Conservation (phyloP, 2,329 filamentous ascomycete species). For the Colletotrichum echinochloae region DNA sequence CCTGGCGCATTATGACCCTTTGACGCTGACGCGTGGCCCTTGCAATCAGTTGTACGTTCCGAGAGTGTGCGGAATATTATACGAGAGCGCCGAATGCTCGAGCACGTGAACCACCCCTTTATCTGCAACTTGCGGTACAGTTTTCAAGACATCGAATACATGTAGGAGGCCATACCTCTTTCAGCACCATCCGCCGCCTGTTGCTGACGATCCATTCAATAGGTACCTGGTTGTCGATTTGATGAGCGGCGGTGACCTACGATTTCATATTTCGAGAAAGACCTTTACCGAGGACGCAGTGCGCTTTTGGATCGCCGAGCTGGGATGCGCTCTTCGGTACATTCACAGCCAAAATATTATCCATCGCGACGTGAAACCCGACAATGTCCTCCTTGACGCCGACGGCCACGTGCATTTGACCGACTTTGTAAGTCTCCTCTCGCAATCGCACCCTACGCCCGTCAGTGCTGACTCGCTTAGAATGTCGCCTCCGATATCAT, state of each 20-base stretch:
- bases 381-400: constrained; percentile 88
- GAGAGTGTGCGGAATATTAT: constrained; percentile 99
- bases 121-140: constrained; percentile 98
- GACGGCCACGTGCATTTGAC: constrained; percentile 97
- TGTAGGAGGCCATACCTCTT: constrained; percentile 69
- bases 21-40: constrained; percentile 36
- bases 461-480: constrained; percentile 59
- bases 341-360: constrained; percentile 89
- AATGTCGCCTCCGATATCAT: constrained; percentile 97
- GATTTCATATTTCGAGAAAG: constrained; percentile 98
- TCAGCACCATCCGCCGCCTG: neutral
- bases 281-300: constrained; percentile 98
- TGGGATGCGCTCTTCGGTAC: constrained; percentile 91
- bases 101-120: constrained; percentile 97
- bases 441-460: neutral
- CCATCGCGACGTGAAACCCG: constrained; percentile 91
- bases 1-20: neutral
- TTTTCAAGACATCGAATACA: constrained; percentile 99
- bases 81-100: constrained; percentile 95
- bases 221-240: constrained; percentile 98
- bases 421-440: constrained; percentile 81
- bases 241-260: constrained; percentile 96
- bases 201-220: constrained; percentile 49
- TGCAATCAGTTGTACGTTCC: constrained; percentile 84
- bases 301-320: constrained; percentile 94